These are phyloP conservation scores for Achaetomium macrosporum DNA, from an alignment of 2,329 filamentous ascomycete genomes.

Conservation along the genomic window DNA sequence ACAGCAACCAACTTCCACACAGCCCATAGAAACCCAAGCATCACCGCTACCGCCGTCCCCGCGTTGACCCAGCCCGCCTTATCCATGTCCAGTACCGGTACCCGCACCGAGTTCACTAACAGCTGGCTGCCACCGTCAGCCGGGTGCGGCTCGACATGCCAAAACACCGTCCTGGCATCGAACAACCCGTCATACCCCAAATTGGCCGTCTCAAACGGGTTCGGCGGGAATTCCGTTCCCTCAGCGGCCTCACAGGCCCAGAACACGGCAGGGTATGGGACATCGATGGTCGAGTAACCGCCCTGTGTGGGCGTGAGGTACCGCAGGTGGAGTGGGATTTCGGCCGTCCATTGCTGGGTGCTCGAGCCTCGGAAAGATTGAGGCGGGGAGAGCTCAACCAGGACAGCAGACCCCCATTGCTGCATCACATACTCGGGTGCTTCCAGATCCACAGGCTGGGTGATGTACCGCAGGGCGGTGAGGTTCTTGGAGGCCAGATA, in stretches of 20 bases:
- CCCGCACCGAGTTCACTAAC: constrained; percentile 50
- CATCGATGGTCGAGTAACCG: constrained; percentile 48
- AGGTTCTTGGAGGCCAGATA: constrained; percentile 80
- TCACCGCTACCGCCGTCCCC: constrained; percentile 54
- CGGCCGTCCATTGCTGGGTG: constrained; percentile 51
- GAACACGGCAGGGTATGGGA: constrained; percentile 80
- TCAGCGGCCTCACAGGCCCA: constrained; percentile 75
- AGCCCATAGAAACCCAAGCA: constrained; percentile 64
- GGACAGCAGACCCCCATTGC: constrained; percentile 71
- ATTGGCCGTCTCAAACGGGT: constrained; percentile 79
- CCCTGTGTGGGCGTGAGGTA: constrained; percentile 62
- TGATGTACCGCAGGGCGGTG: constrained; percentile 58
- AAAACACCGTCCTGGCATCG: constrained; percentile 70
- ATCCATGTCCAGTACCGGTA: constrained; percentile 59
- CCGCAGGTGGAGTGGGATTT: constrained; percentile 78
- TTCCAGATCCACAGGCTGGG: constrained; percentile 80
- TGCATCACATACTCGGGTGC: constrained; percentile 75
- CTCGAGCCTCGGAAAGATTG: constrained; percentile 11
- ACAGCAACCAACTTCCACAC: constrained; percentile 50
- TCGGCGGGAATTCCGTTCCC: constrained; percentile 62
- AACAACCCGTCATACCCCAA: constrained; percentile 85
- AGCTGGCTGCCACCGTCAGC: constrained; percentile 23
- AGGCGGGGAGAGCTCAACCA: constrained; percentile 64
- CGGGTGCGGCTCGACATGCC: constrained; percentile 61
- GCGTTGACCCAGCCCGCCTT: constrained; percentile 43